These are phyloP conservation scores for Geotrichum aggregatum DNA, from an alignment of 1,139 yeast genomes.

Conservation along the genomic window DNA sequence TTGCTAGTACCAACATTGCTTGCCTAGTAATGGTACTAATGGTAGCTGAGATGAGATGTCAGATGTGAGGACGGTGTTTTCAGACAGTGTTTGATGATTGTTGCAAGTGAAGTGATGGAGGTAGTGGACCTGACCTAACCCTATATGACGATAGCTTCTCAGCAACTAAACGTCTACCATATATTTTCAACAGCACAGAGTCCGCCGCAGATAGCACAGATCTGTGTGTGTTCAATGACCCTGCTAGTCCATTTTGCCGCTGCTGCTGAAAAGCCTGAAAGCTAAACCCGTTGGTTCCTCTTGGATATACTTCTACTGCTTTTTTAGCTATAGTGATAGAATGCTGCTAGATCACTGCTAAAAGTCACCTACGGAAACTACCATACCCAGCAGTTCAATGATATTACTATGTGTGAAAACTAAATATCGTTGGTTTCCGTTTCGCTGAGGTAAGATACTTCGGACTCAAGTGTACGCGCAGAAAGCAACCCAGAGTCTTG, in stretches of 20 bases:
- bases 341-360: too few relatives aligned
- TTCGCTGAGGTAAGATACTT: too few relatives aligned
- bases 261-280: too few relatives aligned
- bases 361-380: neutral
- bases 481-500: neutral
- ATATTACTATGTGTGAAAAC: neutral
- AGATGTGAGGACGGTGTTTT: too few relatives aligned
- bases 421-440: neutral
- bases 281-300: too few relatives aligned
- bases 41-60: neutral
- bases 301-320: too few relatives aligned
- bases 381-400: neutral
- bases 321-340: too few relatives aligned
- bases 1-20: constrained; percentile 75
- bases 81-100: neutral
- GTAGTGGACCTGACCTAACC: constrained; percentile 3
- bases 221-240: too few relatives aligned
- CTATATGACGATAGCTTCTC: neutral
- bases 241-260: too few relatives aligned
- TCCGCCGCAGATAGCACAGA: too few relatives aligned
- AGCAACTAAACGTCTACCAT: too few relatives aligned
- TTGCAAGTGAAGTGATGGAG: neutral
- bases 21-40: neutral
- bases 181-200: too few relatives aligned
- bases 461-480: constrained; percentile 1